Base-by-base conservation (phyloP, 345 rosid genomes). In the Excoecaria cochinchinensis region DNA sequence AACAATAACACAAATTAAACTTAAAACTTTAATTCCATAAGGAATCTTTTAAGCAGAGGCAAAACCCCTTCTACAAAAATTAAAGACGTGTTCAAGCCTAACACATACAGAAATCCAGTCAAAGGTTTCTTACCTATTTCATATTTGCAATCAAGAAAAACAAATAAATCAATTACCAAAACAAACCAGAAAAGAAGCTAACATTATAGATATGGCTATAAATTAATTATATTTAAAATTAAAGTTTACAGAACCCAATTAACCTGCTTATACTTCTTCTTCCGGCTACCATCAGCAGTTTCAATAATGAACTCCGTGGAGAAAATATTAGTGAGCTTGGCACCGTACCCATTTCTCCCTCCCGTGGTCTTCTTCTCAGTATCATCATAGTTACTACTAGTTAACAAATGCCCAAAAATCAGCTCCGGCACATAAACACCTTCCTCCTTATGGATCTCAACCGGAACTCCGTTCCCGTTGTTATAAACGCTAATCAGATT, bases 301-400 rank as follows among this genome's bases (percentile, higher is more conserved):
- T 96, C 98, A 0, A 96, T 91, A 10, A 82, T 84, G 78, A 96
- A 96, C 84, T 96, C 94, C 0, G 89, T 90, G 0, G 97, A 93
- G 82, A 96, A 96, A 39, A 93, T 93, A 58, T 96, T 96, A 0
- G 99, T 84, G 8, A 96, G 95, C 89, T 96, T 93, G 3, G 99
- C 98, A 9, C 99, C 99, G 25, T 90, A 93, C 1, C 98, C 98
- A 14, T 96, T 96, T 71, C 99, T 86, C 6, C 98, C 99, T 17
- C 99, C 98, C 5, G 99, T 96, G 1, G 99, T 96, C 87, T 96
- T 96, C 89, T 90, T 96, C 70, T 50, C 84, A 3, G 84, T 79
- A 70, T 96, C 99, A 39, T 96, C 90, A 16, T 93, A 93, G 69
- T 96, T 93, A 63, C 98, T 93, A 58, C 98, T 93, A 0, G 98